Evolutionary conservation across 352 stramenopile genomes (phyloP), one percentile per base, ranked within the genome.

Genomic region (Pythium phragmitis): DNA sequence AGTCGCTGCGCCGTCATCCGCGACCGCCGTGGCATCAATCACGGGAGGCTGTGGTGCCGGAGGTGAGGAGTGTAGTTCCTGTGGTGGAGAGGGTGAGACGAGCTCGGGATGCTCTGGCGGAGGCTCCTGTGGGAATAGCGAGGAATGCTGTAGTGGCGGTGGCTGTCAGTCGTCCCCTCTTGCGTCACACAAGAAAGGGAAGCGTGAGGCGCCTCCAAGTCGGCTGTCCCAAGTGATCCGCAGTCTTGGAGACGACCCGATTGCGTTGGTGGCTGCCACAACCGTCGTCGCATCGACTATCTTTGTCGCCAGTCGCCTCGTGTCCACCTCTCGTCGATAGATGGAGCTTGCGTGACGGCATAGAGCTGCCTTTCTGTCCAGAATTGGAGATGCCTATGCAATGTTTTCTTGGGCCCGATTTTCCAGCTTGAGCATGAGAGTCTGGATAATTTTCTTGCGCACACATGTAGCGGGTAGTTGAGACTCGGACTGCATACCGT

Each of bases 381-480:
- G 2, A 42, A 9, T 9, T 12, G 37, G 2, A 42, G 9, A 42
- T 30, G 39, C 13, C 21, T 53, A 68, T 9, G 30, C 8, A 4
- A 68, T 62, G 3, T 63, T 54, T 49, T 88, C 76, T 17, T 88
- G 76, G 2, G 61, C 51, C 57, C 75, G 77, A 52, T 75, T 81
- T 49, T 88, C 77, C 1, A 82, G 62, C 54, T 88, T 90, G 57
- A 90, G 78, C 43, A 87, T 17, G 30, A 90, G 49, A 12, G 72
- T 66, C 55, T 88, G 77, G 16, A 90, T 48, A 17, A 88, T 67
- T 43, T 88, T 90, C 63, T 80, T 87, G 7, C 81, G 77, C 37
- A 79, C 34, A 56, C 79, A 84, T 23, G 67, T 73, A 2, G 69
- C 33, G 14, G 77, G 76, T 23, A 90, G 57, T 63, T 88, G 81